Evolutionary conservation across 306 rosid genomes (phyloP), one percentile per base, ranked within the genome.

Genomic region (Ormosia emarginata): DNA sequence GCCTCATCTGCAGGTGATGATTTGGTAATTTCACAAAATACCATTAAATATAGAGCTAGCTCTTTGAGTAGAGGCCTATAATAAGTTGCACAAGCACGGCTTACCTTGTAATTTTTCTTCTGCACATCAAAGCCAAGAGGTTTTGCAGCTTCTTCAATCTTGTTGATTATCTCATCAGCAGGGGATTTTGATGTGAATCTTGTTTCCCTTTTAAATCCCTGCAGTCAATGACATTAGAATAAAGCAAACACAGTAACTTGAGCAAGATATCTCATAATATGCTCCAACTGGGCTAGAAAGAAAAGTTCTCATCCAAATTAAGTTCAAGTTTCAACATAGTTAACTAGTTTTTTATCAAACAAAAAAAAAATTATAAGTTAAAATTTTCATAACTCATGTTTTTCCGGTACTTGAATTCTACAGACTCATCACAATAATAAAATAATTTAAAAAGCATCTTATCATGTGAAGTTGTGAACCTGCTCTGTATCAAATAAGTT

Each of bases 121-220:
- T 93, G 94, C 59, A 95, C 99, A 32, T 93, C 99, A 79, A 93
- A 95, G 75, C 99, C 99, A 82, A 95, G 98, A 67, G 99, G 98
- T 81, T 93, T 95, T 71, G 96, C 99, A 44, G 99, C 99, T 84
- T 93, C 94, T 84, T 95, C 99, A 30, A 95, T 95, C 89, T 95
- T 95, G 86, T 71, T 84, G 79, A 95, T 90, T 80, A 95, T 95
- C 86, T 93, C 99, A 63, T 95, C 85, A 1, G 99, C 94, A 15
- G 99, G 69, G 67, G 98, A 88, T 85, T 83, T 92, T 4, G 99
- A 95, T 39, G 99, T 95, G 84, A 95, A 95, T 84, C 99, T 95
- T 71, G 99, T 95, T 86, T 95, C 99, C 88, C 94, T 93, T 88
- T 95, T 95, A 70, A 90, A 93, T 24, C 86, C 98, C 98, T 95